phyloP scores from a whole-genome alignment of 2,329 filamentous ascomycete species.

The Proliferodiscus dingleyae region DNA sequence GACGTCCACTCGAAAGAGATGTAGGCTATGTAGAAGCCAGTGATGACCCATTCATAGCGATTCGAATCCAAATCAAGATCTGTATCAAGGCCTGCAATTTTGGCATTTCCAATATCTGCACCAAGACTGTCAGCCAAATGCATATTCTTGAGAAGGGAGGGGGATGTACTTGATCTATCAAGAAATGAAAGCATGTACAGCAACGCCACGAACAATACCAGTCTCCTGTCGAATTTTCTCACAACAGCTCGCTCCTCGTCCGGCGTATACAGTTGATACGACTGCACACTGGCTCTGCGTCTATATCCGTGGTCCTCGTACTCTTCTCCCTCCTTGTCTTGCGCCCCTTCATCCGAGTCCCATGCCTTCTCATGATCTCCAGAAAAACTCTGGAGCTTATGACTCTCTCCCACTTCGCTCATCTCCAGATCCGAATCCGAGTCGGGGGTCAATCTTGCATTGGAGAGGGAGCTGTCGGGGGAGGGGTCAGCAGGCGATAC shows the following conservation, averaged over 20 bases:
- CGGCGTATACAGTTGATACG: slow-evolving; percentile 49
- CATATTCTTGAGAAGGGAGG: background rate
- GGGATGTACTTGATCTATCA: slow-evolving; percentile 69
- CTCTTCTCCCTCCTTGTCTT: slow-evolving; percentile 14
- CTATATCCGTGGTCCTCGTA: slow-evolving; percentile 9
- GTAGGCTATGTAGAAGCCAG: slow-evolving; percentile 59
- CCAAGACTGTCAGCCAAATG: slow-evolving; percentile 7
- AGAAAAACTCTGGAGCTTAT: slow-evolving; percentile 14
- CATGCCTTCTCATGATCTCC: slow-evolving; percentile 11
- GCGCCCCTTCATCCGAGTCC: slow-evolving; percentile 8
- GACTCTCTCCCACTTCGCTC: slow-evolving; percentile 18
- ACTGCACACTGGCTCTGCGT: slow-evolving; percentile 32
- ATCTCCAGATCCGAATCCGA: slow-evolving; percentile 22
- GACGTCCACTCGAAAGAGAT: slow-evolving; percentile 63
- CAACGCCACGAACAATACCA: slow-evolving; percentile 76
- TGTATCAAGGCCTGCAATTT: slow-evolving; percentile 58
- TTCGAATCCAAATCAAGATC: slow-evolving; percentile 48
- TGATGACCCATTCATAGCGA: slow-evolving; percentile 57
- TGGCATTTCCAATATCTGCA: slow-evolving; percentile 57
- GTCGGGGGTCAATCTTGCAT: slow-evolving; percentile 24
- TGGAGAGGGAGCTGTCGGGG: slow-evolving; percentile 16
- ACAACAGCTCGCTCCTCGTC: slow-evolving; percentile 72
- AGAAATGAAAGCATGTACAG: slow-evolving; percentile 83
- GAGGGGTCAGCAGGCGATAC: slow-evolving; percentile 10
- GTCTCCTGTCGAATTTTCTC: slow-evolving; percentile 67